These are phyloP conservation scores for Candolleomyces aberdarensis DNA, from an alignment of 768 basidiomycete genomes.

Conservation along the genomic window DNA sequence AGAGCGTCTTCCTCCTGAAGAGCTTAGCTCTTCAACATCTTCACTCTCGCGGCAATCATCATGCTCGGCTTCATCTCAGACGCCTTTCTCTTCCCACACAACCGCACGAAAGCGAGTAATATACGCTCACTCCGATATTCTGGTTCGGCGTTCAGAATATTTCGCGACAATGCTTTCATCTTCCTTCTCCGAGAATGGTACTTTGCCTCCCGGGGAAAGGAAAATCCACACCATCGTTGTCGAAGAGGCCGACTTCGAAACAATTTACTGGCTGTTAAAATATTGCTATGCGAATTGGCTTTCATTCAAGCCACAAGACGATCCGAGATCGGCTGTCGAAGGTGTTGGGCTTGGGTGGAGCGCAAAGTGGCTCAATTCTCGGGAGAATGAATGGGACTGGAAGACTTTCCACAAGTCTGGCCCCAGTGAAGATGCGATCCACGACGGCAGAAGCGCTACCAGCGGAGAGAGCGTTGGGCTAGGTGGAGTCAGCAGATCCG, in stretches of 20 bases:
- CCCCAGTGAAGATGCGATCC: conserved; percentile 25
- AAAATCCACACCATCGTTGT: conserved; percentile 66
- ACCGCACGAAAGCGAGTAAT: conserved; percentile 70
- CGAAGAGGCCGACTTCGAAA: conserved; percentile 75
- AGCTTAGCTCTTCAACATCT: conserved; percentile 2
- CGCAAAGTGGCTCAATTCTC: conserved; percentile 50
- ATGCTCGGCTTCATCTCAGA: conserved; percentile 40
- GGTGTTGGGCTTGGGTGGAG: conserved; percentile 67
- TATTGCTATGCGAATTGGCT: conserved; percentile 77
- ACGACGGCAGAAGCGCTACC: conserved; percentile 46
- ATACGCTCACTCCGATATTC: conserved; percentile 78
- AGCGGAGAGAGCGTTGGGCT: conserved; percentile 47
- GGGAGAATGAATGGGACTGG: conserved; percentile 68
- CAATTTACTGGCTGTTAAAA: conserved; percentile 76
- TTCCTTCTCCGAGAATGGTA: conserved; percentile 59
- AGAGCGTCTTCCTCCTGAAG: conserved; percentile 40
- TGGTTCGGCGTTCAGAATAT: conserved; percentile 72
- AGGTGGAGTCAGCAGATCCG: conserved; percentile 25
- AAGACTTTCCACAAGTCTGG: conserved; percentile 48
- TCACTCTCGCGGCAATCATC: conserved; percentile 29
- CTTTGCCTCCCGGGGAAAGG: conserved; percentile 41
- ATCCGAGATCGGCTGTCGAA: conserved; percentile 64
- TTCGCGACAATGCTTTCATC: conserved; percentile 74
- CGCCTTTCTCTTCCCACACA: conserved; percentile 39
- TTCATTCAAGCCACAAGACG: conserved; percentile 64